phyloP scores from a whole-genome alignment of 2,329 filamentous ascomycete species.

The Anthostomella pinea region DNA sequence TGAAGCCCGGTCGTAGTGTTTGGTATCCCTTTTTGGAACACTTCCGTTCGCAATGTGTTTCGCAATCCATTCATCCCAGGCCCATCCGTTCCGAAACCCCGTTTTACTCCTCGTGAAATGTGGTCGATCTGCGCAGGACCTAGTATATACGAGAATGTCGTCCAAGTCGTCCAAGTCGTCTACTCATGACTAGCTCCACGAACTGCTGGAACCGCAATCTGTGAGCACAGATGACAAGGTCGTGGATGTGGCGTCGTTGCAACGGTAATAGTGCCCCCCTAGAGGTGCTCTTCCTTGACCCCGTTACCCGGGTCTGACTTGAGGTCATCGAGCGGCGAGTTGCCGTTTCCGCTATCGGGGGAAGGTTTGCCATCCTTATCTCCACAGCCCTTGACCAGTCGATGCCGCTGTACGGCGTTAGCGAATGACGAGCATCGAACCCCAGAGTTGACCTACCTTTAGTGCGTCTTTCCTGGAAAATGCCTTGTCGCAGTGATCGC shows the following conservation, averaged over 20 bases:
- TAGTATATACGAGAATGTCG: too few relatives aligned
- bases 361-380: slow-evolving; percentile 31
- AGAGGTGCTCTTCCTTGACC: slow-evolving; percentile 18
- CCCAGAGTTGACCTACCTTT: slow-evolving; percentile 73
- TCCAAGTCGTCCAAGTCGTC: too few relatives aligned
- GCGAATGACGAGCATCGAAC: slow-evolving; percentile 6
- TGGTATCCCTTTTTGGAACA: slow-evolving; percentile 16
- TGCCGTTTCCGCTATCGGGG: slow-evolving; percentile 18
- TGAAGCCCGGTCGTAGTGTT: slow-evolving; percentile 9
- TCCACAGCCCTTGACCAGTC: slow-evolving; percentile 65
- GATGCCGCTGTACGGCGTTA: slow-evolving; percentile 49
- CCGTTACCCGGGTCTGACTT: slow-evolving; percentile 18
- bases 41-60: slow-evolving; percentile 7
- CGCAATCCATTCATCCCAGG: slow-evolving; percentile 7
- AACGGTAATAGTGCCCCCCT: neutral
- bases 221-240: too few relatives aligned
- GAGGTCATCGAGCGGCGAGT: slow-evolving; percentile 20
- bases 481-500: slow-evolving; percentile 87
- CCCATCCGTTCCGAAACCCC: slow-evolving; percentile 8
- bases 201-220: too few relatives aligned
- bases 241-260: neutral
- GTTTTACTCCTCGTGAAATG: too few relatives aligned
- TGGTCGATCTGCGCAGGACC: too few relatives aligned
- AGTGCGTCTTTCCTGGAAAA: slow-evolving; percentile 96
- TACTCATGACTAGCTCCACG: too few relatives aligned